Base-by-base conservation (phyloP, 2,329 filamentous ascomycete genomes). In the Ilyonectria sp. region DNA sequence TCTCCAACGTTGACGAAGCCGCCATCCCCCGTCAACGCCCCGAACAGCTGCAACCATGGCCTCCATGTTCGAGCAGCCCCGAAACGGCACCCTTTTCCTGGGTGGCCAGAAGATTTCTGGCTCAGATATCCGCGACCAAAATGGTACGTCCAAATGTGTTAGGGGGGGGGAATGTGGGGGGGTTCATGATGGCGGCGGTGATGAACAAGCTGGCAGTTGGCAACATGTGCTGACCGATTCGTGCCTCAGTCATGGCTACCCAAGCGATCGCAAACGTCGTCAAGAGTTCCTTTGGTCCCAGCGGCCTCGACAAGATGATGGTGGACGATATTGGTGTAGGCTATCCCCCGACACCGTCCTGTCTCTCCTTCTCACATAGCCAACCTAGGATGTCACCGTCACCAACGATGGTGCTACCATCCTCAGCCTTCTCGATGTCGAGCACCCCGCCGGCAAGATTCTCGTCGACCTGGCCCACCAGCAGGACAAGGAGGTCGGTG, bases 291-390 rank as follows among this genome's bases (percentile, higher is more conserved):
- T 99, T 99, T 80, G 96, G 96, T 63, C 96, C 96, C 58, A 97
- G 94, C 70, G 96, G 96, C 55, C 89, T 99, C 74, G 96, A 99
- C 82, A 99, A 99, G 90, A 99, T 99, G 96, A 98, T 99, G 96
- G 96, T 99, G 77, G 96, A 99, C 85, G 96, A 99, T 81, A 98
- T 99, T 82, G 96, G 96, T 79, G 92, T 94, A 89, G 76, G 91
- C 77, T 69, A 72, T 62, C 60, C 44, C 64, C 70, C 59, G 64
- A 69, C 70, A 62, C 68, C 63, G 65, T 58, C 23, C 55, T 67
- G 50, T 49, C 67, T 64, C 35, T 46, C 58, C 65, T 63, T 68
- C 75, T 74, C 68, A 75, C 70, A 69, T 47, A 61, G 47, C 47
- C 17, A 65, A 65, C 60, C 49, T 76, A 94, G 92, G 96, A 99